Evolutionary conservation across 225 moss, liverwort and hornwort genomes (phyloP).

Genomic region (Physcomitrium patens): DNA sequence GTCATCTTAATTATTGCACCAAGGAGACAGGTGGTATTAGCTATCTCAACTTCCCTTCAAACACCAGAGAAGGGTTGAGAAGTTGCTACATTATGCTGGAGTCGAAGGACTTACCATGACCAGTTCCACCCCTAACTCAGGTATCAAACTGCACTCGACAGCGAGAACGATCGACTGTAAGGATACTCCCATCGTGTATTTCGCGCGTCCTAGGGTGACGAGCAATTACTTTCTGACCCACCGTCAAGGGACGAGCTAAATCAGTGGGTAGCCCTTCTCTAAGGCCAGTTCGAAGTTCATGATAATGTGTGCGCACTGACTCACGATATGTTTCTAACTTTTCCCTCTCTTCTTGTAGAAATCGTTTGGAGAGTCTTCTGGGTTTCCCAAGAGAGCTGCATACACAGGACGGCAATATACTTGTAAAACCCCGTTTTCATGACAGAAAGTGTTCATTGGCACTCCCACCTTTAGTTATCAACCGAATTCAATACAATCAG

Average conservation of each 20-base stretch:
- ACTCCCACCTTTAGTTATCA: conserved; percentile 21
- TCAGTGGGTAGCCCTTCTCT: conserved; percentile 84
- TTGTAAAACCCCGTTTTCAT: conserved; percentile 21
- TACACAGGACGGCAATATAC: conserved; percentile 6
- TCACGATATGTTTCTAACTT: conserved; percentile 88
- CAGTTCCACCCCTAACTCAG: conserved; percentile 98
- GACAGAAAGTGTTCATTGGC: conserved; percentile 12
- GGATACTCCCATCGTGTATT: conserved; percentile 95
- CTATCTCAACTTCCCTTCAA: neutral
- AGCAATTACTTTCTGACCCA: conserved; percentile 96
- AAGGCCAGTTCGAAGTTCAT: conserved; percentile 83
- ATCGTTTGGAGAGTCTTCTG: conserved; percentile 88
- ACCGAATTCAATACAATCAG: conserved; percentile 8
- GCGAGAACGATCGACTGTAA: conserved; percentile 91
- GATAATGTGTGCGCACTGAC: conserved; percentile 85
- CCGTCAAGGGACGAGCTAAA: conserved; percentile 93
- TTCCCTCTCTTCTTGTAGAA: conserved; percentile 85
- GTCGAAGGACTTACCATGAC: conserved; percentile 69
- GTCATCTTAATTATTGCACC: neutral
- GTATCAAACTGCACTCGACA: conserved; percentile 99
- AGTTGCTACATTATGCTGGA: conserved; percentile 14
- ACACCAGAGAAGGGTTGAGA: conserved; percentile 18
- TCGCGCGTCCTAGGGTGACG: conserved; percentile 84
- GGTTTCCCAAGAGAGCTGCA: conserved; percentile 98
- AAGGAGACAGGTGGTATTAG: too few species aligned